Percentiles rank a stretch among this genome's conserved stretches.
Conservation (phyloP, 2,329 filamentous ascomycete genomes). For the Ceratocystis smalleyi region DNA sequence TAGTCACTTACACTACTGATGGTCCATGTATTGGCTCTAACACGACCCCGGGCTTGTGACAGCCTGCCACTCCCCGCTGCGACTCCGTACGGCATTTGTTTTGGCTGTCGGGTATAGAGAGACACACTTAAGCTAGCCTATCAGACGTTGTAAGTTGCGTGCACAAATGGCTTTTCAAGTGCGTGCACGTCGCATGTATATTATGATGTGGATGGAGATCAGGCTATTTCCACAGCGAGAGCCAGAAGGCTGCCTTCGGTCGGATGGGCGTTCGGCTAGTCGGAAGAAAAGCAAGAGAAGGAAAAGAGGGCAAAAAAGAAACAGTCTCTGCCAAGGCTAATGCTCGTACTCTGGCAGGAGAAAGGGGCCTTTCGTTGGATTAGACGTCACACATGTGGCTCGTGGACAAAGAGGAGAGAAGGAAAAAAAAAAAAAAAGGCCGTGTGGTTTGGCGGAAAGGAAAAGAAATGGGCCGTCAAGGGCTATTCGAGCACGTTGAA, state of each 20-base stretch:
- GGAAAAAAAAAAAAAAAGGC: too few species aligned
- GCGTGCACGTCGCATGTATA: background rate
- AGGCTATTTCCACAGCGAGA: background rate
- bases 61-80: conserved; percentile 11
- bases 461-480: too few species aligned
- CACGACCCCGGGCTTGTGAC: conserved; percentile 10
- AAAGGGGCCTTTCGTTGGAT: too few species aligned
- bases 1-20: conserved; percentile 14
- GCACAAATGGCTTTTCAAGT: background rate
- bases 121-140: background rate
- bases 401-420: background rate
- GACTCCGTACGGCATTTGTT: conserved; percentile 13
- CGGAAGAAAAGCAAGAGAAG: background rate
- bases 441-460: too few species aligned
- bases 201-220: background rate
- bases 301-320: background rate
- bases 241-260: background rate
- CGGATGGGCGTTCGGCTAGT: conserved; percentile 6
- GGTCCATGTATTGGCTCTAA: conserved; percentile 14
- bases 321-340: background rate
- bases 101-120: background rate
- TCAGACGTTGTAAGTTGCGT: background rate
- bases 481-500: background rate
- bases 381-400: background rate
- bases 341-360: too few species aligned